Conservation (phyloP, 306 rosid genomes). For the Quercus engelmannii region DNA sequence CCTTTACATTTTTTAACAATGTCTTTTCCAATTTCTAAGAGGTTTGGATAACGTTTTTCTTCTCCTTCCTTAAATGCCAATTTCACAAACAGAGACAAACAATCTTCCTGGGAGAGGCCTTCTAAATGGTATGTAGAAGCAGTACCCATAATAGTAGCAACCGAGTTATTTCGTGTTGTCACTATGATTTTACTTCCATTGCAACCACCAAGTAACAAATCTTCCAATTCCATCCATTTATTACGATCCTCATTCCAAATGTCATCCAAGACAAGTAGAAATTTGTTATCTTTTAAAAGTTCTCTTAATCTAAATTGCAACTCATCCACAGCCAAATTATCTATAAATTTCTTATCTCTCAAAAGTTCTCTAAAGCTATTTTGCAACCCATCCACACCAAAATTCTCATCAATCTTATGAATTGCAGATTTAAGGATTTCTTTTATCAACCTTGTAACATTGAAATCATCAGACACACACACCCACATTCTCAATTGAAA, state of each 20-base stretch:
- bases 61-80: slow-evolving; percentile 9
- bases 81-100: neutral
- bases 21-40: neutral
- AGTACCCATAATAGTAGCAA: slow-evolving; percentile 18
- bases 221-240: slow-evolving; percentile 4
- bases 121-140: neutral
- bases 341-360: no score
- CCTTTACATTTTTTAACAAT: slow-evolving; percentile 19
- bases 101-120: neutral
- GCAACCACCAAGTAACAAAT: neutral
- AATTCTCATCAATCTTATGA: neutral
- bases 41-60: neutral
- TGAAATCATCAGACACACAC: slow-evolving; percentile 12
- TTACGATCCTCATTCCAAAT: slow-evolving; percentile 7
- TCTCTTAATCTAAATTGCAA: neutral
- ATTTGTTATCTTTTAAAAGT: neutral
- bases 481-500: slow-evolving; percentile 21
- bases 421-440: neutral
- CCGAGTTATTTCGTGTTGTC: neutral
- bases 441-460: slow-evolving; percentile 1
- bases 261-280: neutral
- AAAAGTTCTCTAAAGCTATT: no score
- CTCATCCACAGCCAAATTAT: no score
- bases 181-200: slow-evolving; percentile 13
- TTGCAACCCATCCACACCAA: accelerated